phyloP scores from a whole-genome alignment of 176 grass and related monocot genomes.

The Raddia distichophylla region DNA sequence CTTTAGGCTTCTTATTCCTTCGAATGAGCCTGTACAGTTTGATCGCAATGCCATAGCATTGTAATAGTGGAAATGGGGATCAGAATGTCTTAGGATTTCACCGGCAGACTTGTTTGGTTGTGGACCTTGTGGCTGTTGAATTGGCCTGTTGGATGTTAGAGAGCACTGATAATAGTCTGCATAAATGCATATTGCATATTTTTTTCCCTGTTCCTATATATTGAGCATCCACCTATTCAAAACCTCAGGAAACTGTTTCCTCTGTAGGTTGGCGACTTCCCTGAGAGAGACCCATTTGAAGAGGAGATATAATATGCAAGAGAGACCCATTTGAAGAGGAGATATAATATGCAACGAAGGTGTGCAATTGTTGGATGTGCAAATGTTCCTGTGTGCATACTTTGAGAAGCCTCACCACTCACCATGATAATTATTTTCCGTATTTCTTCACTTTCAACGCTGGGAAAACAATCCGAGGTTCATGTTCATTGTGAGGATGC shows the following conservation, averaged over 20 bases:
- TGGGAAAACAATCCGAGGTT: neutral
- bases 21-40: neutral
- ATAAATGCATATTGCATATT: neutral
- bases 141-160: neutral
- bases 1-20: neutral
- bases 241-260: neutral
- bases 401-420: neutral
- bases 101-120: neutral
- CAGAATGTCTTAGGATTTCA: neutral
- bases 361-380: neutral
- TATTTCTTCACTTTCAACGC: neutral
- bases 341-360: conserved; percentile 60
- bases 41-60: neutral
- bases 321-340: conserved; percentile 95
- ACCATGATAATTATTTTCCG: neutral
- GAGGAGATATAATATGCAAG: conserved; percentile 76
- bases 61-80: neutral
- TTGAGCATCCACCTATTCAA: neutral
- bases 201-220: neutral
- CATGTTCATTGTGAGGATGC: neutral
- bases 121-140: neutral
- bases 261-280: conserved; percentile 78
- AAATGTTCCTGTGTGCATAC: neutral
- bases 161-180: neutral
- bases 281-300: conserved; percentile 91